phyloP scores from a whole-genome alignment of 345 rosid genomes.

The Lepidium aucheri region DNA sequence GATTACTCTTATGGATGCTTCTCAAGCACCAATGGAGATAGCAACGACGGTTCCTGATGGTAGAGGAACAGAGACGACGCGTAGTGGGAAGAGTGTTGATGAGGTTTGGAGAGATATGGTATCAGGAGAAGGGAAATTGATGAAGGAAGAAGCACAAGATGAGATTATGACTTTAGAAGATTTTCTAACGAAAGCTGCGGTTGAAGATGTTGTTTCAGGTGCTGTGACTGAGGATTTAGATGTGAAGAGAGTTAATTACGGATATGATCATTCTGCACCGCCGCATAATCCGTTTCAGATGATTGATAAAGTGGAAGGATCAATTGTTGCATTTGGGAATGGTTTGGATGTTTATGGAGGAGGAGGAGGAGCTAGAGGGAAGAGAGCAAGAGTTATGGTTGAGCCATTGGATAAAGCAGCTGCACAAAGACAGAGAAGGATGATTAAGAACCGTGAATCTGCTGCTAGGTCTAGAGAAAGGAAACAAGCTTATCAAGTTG shows the following conservation, averaged over 20 bases:
- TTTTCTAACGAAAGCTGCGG: conserved; percentile 65
- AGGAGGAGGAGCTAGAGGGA: conserved; percentile 28
- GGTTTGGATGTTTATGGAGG: conserved; percentile 25
- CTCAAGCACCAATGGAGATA: conserved; percentile 4
- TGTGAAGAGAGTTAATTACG: conserved; percentile 34
- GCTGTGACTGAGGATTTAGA: conserved; percentile 4
- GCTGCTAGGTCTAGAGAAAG: conserved; percentile 97
- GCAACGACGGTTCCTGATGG: not conserved
- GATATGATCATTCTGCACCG: conserved; percentile 34
- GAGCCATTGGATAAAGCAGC: conserved; percentile 90
- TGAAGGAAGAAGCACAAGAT: conserved; percentile 65
- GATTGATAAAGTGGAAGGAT: conserved; percentile 38
- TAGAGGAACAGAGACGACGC: not conserved
- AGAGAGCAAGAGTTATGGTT: conserved; percentile 63
- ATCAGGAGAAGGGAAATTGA: conserved; percentile 49
- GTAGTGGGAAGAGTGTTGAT: conserved; percentile 39
- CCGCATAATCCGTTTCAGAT: conserved; percentile 41
- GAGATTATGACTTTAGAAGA: conserved; percentile 88
- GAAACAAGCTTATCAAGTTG: conserved; percentile 96
- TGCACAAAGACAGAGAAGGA: conserved; percentile 88
- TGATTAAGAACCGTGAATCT: conserved; percentile 97
- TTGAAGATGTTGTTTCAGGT: conserved; percentile 26
- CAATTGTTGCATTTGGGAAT: conserved; percentile 26
- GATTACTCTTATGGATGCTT: conserved; percentile 13
- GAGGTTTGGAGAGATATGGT: conserved; percentile 93